phyloP scores from a whole-genome alignment of 2,329 filamentous ascomycete species.

The Aspergillus ustus region DNA sequence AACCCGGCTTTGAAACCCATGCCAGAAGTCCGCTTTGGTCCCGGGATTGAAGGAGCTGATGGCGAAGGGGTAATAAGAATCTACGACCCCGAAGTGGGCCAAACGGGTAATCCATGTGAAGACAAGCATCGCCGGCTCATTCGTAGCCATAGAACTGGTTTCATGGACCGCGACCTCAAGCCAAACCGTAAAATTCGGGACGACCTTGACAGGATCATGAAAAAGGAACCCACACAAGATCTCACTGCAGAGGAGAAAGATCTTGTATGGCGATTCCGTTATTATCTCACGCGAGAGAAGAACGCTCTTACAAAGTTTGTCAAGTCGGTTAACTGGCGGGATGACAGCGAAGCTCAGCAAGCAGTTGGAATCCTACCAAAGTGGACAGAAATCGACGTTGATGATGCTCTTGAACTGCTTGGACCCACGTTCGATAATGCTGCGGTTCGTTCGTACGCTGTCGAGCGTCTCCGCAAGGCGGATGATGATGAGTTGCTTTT shows the following conservation, averaged over 20 bases:
- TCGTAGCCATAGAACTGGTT: slow-evolving; percentile 89
- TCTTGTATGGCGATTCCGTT: slow-evolving; percentile 95
- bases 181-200: slow-evolving; percentile 95
- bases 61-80: slow-evolving; percentile 71
- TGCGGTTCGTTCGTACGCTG: slow-evolving; percentile 88
- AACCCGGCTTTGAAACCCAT: slow-evolving; percentile 76
- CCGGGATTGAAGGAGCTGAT: slow-evolving; percentile 76
- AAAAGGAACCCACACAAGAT: slow-evolving; percentile 88
- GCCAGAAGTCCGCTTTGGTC: slow-evolving; percentile 86
- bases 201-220: slow-evolving; percentile 87
- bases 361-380: slow-evolving; percentile 87
- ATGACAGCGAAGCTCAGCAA: slow-evolving; percentile 81
- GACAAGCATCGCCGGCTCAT: slow-evolving; percentile 92
- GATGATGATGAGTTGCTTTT: slow-evolving; percentile 90
- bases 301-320: slow-evolving; percentile 93
- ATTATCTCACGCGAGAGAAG: slow-evolving; percentile 92
- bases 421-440: slow-evolving; percentile 90
- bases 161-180: slow-evolving; percentile 91
- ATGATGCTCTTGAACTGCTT: slow-evolving; percentile 91
- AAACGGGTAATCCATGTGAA: slow-evolving; percentile 90
- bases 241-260: slow-evolving; percentile 92
- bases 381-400: slow-evolving; percentile 96
- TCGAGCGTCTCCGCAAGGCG: slow-evolving; percentile 86
- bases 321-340: slow-evolving; percentile 95
- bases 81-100: slow-evolving; percentile 91